Evolutionary conservation across 176 grass and related monocot genomes (phyloP), one percentile per base, ranked within the genome.

Genomic region (Coix lacrymajobi): DNA sequence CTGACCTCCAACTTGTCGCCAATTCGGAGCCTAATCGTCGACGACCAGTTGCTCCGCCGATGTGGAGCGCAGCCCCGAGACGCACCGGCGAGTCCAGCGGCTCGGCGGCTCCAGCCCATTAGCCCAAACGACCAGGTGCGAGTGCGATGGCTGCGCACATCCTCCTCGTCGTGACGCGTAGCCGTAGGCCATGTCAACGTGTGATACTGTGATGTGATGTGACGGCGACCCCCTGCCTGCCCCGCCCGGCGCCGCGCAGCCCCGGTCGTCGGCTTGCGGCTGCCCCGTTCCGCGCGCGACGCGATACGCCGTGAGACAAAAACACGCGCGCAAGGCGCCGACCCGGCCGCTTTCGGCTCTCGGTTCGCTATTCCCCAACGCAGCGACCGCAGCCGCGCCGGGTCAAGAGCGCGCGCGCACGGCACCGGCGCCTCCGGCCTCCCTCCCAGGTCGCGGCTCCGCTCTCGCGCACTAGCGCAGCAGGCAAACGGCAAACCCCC

Each of bases 381-480:
- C 20, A 61, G 6, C n/a, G 31, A 69, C 78, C 43, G 1, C 43
- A 25, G 3, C 73, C 62, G 43, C 40, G 28, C 77, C 64, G 78
- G 31, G 78, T 80, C 78, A 80, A 69, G 36, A 46, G 39, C 38
- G 39, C 40, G 38, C 67, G 44, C 78, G 75, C 75, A 13, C n/a
- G 75, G n/a, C 44, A 16, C 3, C n/a, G 10, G 20, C 9, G 40
- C 56, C 56, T 64, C 60, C n/a, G n/a, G n/a, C 43, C 22, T 22
- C 33, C 33, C 14, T n/a, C 15, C 39, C 11, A 16, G 61, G 12
- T 30, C 61, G 32, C 63, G 9, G 32, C 64, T 36, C 64, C 64
- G 65, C 19, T 20, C 33, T 20, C 33, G 0, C 73, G 51, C 73
- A 29, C n/a, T 34, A 75, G 83, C 72, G 2, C 0, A 13, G 4